Base-by-base conservation (phyloP, 2,329 filamentous ascomycete genomes). In the Cladosporium sp. region DNA sequence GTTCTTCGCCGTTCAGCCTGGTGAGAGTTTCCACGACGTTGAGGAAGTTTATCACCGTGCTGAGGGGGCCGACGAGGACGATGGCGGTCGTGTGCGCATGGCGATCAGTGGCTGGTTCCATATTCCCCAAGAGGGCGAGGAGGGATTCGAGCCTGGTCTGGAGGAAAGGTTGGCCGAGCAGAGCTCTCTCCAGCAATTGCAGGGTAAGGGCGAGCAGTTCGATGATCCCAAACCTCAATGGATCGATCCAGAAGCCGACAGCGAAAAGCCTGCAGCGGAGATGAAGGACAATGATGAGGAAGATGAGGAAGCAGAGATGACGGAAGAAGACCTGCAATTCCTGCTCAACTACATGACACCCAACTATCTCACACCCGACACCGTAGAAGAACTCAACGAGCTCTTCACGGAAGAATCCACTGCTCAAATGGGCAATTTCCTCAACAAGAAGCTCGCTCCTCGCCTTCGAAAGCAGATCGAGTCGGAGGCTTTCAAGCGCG, bases 41-140 rank as follows among this genome's bases (percentile, higher is more conserved):
- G 93, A 97, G 76, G 94, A 99, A 75, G 94, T 99, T 4, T 97
- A 97, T 75, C 85, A 89, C 71, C 67, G 78, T 76, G 62, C 80
- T 71, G 59, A 78, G 77, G 70, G 81, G 77, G 66, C 83, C 84
- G 74, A 81, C 80, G 70, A 84, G 80, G 72, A 81, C 69, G 83
- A 92, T 58, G 87, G 88, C 17, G 88, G 87, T 1, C 84, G 90
- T 48, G 85, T 97, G 49, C 87, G 94, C 64, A 97, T 99, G 93
- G 94, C 94, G 51, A 96, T 99, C 70, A 96, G 91, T 70, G 94
- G 94, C 53, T 99, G 94, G 94, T 99, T 95, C 73, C 94, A 99
- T 74, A 97, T 99, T 62, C 94, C 94, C 0, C 94, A 99, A 75
- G 77, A 89, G 65, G 93, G 93, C 57, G 94, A 99, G 73, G 91